Conservation (phyloP, 176 grass and related monocot genomes). For the Alopecurus myosuroides region DNA sequence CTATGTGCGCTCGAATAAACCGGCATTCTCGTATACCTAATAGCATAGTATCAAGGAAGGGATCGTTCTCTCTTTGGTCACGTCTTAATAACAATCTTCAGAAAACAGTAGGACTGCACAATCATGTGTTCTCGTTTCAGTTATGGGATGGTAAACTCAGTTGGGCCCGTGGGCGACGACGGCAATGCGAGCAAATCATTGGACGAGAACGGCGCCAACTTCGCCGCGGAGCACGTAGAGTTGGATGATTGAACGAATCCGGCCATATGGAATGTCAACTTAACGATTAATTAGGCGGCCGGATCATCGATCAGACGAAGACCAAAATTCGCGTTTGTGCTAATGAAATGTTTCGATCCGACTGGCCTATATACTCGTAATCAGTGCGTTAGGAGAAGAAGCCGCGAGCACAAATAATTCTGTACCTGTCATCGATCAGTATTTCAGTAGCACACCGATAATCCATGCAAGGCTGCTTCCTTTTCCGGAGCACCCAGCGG, state of each 20-base stretch:
- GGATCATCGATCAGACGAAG: background rate
- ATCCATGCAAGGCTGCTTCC: slow-evolving; percentile 30
- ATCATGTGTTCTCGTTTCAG: background rate
- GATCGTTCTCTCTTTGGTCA: too few species aligned
- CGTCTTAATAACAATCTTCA: too few species aligned
- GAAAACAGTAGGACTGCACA: background rate
- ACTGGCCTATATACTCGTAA: background rate
- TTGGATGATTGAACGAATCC: background rate
- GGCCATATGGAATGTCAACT: slow-evolving; percentile 27
- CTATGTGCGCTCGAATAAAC: too few species aligned
- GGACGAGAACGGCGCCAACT: slow-evolving; percentile 30
- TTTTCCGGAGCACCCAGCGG: background rate
- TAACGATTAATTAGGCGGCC: background rate
- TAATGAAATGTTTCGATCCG: background rate
- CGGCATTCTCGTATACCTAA: too few species aligned
- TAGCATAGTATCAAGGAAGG: too few species aligned
- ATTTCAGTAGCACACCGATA: background rate
- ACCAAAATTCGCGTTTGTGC: background rate
- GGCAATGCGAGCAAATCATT: slow-evolving; percentile 22
- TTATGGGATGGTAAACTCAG: background rate
- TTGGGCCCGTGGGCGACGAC: background rate
- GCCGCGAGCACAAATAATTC: background rate
- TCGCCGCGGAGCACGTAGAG: slow-evolving; percentile 15
- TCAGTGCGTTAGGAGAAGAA: background rate
- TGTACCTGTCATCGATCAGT: background rate